phyloP scores from a whole-genome alignment of 1,284 basidiomycete species.

The Amylostereum areolatum region DNA sequence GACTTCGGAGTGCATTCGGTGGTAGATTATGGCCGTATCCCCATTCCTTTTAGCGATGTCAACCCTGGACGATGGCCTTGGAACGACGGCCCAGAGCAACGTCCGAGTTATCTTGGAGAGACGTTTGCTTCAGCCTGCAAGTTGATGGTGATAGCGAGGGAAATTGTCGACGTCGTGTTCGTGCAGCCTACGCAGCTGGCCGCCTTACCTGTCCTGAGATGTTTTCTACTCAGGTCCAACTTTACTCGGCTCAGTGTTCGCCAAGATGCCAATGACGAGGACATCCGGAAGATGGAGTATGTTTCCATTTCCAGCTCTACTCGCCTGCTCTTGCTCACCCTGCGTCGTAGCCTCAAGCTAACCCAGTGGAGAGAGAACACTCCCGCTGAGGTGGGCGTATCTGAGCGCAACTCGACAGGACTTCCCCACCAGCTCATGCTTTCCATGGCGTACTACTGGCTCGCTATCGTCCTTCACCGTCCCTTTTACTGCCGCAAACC shows the following conservation, averaged over 20 bases:
- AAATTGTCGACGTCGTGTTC: conserved; percentile 56
- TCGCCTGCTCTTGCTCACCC: neutral
- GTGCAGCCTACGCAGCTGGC: conserved; percentile 15
- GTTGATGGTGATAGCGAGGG: conserved; percentile 46
- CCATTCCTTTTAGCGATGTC: conserved; percentile 29
- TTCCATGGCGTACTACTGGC: conserved; percentile 60
- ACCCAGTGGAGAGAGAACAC: conserved; percentile 55
- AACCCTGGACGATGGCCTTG: too few relatives aligned
- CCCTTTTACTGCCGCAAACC: conserved; percentile 55
- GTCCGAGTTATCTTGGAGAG: conserved; percentile 27
- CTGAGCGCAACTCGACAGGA: conserved; percentile 40
- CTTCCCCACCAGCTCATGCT: conserved; percentile 60
- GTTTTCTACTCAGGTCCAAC: conserved; percentile 17
- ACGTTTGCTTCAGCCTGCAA: conserved; percentile 51
- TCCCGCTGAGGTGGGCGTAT: conserved; percentile 47
- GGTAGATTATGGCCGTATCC: conserved; percentile 27
- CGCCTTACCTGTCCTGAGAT: conserved; percentile 1
- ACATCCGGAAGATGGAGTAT: conserved; percentile 53
- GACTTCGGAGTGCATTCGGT: conserved; percentile 43
- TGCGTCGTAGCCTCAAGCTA: conserved; percentile 41
- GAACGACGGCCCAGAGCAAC: conserved; percentile 16
- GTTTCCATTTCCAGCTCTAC: conserved; percentile 2
- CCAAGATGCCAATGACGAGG: conserved; percentile 34
- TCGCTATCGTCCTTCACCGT: conserved; percentile 57
- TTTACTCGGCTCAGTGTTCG: conserved; percentile 24